phyloP scores from a whole-genome alignment of 352 stramenopile species.

The Pilasporangium apinafurcum region DNA sequence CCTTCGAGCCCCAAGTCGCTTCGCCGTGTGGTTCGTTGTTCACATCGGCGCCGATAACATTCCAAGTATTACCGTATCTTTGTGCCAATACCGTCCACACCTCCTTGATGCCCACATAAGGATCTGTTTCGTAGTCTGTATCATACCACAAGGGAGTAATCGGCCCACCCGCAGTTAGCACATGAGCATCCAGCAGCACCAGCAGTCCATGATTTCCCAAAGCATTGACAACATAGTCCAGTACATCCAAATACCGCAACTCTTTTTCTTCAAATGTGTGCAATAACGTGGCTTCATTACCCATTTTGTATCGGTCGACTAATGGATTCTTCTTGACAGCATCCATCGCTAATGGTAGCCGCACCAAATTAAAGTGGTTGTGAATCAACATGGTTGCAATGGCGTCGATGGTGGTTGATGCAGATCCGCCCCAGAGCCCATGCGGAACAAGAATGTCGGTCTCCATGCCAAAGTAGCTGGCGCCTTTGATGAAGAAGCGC shows the following conservation, averaged over 20 bases:
- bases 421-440: constrained; percentile 45
- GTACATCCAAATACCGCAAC: constrained; percentile 40
- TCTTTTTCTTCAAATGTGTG: constrained; percentile 17
- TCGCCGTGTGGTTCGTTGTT: constrained; percentile 54
- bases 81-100: constrained; percentile 28
- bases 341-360: constrained; percentile 37
- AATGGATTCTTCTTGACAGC: constrained; percentile 26
- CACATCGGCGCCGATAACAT: constrained; percentile 42
- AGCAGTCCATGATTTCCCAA: constrained; percentile 23
- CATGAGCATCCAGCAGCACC: constrained; percentile 41
- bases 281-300: constrained; percentile 28
- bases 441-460: constrained; percentile 50
- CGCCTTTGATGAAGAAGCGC: constrained; percentile 46
- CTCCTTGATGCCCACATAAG: constrained; percentile 9
- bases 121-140: constrained; percentile 8
- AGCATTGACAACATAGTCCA: constrained; percentile 36
- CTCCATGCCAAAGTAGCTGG: constrained; percentile 62
- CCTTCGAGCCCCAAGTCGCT: constrained; percentile 33
- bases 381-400: constrained; percentile 23
- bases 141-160: constrained; percentile 48
- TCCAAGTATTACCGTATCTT: constrained; percentile 29
- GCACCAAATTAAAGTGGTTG: constrained; percentile 48
- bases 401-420: constrained; percentile 35
- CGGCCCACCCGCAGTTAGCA: constrained; percentile 24
- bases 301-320: constrained; percentile 31